These are phyloP conservation scores for Candida glaebosa DNA, from an alignment of 805 yeast genomes.

Conservation along the genomic window DNA sequence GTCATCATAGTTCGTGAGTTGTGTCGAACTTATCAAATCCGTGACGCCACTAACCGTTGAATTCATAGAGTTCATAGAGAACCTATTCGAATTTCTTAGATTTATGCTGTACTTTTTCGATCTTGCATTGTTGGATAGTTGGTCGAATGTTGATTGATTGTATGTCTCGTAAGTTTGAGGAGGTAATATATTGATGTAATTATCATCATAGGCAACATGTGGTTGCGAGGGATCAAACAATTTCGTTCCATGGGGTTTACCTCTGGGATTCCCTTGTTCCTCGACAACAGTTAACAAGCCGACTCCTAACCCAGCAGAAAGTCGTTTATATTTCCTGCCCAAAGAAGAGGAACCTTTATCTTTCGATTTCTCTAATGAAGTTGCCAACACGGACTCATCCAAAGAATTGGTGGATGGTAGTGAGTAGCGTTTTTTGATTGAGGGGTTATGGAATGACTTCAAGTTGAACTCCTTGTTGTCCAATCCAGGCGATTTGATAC, in stretches of 20 bases:
- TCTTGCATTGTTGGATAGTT: constrained; percentile 22
- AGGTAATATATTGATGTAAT: constrained; percentile 21
- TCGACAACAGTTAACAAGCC: constrained; percentile 39
- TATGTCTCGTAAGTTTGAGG: constrained; percentile 26
- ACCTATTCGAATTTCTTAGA: constrained; percentile 40
- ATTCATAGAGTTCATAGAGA: constrained; percentile 48
- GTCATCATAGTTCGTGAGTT: constrained; percentile 34
- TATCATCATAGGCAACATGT: constrained; percentile 20
- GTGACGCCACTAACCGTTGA: constrained; percentile 47
- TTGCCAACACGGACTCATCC: background rate
- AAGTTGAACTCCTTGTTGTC: constrained; percentile 17
- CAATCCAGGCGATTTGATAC: constrained; percentile 7
- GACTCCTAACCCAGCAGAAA: constrained; percentile 35
- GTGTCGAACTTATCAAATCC: constrained; percentile 46
- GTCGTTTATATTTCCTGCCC: constrained; percentile 26
- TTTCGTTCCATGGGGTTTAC: constrained; percentile 1
- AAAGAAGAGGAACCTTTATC: background rate
- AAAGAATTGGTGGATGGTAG: constrained; percentile 11
- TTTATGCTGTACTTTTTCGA: constrained; percentile 8
- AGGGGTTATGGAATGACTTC: constrained; percentile 30
- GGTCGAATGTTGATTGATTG: constrained; percentile 35
- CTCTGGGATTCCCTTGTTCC: constrained; percentile 13
- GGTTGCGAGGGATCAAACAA: background rate
- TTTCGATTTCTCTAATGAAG: constrained; percentile 1
- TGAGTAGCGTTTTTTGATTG: constrained; percentile 25